Percentiles rank a stretch among this genome's conserved stretches.
These are phyloP conservation scores for Saraca asoca DNA, from an alignment of 331 rosid species.

Conservation along the genomic window DNA sequence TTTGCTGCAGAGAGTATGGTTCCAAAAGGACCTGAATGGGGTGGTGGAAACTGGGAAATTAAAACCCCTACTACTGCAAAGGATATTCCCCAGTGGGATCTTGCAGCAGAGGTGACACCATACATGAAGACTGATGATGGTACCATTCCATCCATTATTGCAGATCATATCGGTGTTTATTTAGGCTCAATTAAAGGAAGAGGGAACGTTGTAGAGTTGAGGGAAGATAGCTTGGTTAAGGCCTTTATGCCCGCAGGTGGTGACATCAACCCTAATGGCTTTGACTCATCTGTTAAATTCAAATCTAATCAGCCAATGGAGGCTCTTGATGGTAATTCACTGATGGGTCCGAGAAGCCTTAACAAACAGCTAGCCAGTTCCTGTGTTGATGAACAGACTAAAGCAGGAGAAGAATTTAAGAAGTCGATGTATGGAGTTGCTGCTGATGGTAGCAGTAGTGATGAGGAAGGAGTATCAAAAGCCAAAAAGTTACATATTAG, in stretches of 20 bases:
- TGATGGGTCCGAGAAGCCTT: constrained; percentile 73
- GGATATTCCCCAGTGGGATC: constrained; percentile 96
- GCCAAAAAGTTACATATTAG: constrained; percentile 72
- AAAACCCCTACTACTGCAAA: constrained; percentile 85
- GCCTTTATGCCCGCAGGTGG: constrained; percentile 51
- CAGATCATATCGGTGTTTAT: constrained; percentile 93
- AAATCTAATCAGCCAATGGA: constrained; percentile 49
- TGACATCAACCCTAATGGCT: constrained; percentile 55
- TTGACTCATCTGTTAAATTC: constrained; percentile 46
- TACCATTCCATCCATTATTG: constrained; percentile 80
- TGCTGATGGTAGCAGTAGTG: constrained; percentile 89
- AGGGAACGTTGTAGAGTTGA: constrained; percentile 90
- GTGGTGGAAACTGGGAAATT: constrained; percentile 99
- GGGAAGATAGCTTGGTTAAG: constrained; percentile 86
- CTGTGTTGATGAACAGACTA: constrained; percentile 76
- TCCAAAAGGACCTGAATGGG: constrained; percentile 99
- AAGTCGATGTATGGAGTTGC: constrained; percentile 85
- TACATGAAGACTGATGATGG: constrained; percentile 96
- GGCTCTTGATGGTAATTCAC: constrained; percentile 49
- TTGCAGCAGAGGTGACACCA: constrained; percentile 94
- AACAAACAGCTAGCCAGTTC: constrained; percentile 55
- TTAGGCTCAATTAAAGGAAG: constrained; percentile 89
- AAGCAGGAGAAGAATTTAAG: constrained; percentile 97
- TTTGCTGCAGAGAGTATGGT: constrained; percentile 99
- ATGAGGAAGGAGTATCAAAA: constrained; percentile 89